Evolutionary conservation across 352 stramenopile genomes (phyloP), one percentile per base, ranked within the genome.

Genomic region (Poterioochromonas sp.): DNA sequence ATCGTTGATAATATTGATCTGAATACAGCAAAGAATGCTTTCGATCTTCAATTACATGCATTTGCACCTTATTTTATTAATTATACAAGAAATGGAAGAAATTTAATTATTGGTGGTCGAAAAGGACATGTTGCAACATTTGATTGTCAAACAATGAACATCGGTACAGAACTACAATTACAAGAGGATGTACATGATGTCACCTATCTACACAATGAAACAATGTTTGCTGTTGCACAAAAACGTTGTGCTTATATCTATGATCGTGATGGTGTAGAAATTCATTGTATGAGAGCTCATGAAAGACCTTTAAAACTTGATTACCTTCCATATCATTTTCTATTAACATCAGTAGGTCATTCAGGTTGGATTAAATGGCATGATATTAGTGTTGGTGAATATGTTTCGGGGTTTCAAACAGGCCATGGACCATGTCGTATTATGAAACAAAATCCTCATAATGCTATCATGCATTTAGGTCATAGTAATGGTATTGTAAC

Each of bases 161-260:
- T 86, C 32, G 73, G 74, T n/a, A 83, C 79, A 51, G 83, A 86
- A 77, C 65, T 85, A 26, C 88, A 97, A 81, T 85, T 96, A 20
- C 92, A 93, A 76, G 90, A 98, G 80, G 85, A 92, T 40, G 92
- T 98, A 51, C 87, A 93, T 73, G 95, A 99, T 87, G 89, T 97
- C 0, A 89, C 84, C 41, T 98, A 98, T 83, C 84, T 99, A 76
- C 95, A 99, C 85, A 97, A 98, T 86, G 90, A 96, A 82, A 95
- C 88, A 43, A 87, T 99, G 77, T 96, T 98, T 78, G 95, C 95
- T 0, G 89, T 92, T 0, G 95, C 95, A 22, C 94, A 99, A 84
- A 92, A 94, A 82, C 98, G 98, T 84, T 94, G 98, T 84, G 91
- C 96, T 70, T 98, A 94, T 84, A 98, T 99, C 82, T 99, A 99